Conservation (phyloP, 805 yeast genomes). For the Kazachstania africana region DNA sequence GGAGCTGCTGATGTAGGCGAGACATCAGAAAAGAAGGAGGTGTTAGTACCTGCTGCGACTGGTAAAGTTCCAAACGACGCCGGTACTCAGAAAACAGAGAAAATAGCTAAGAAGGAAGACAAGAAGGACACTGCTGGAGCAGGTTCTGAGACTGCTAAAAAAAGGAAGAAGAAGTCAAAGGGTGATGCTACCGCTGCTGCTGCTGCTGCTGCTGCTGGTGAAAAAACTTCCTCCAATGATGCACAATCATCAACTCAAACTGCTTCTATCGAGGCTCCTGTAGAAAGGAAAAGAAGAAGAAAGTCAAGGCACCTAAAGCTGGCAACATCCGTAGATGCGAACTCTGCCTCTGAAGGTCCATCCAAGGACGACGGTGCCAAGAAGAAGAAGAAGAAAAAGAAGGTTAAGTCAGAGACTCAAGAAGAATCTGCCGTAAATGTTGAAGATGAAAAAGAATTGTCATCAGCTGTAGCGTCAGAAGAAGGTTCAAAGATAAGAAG, state of each 20-base stretch:
- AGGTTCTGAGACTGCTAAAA: not conserved
- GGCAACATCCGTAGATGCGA: not conserved
- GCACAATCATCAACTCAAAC: not conserved
- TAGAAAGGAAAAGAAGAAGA: slow-evolving; percentile 1
- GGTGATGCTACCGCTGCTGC: not conserved
- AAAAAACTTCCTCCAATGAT: not conserved
- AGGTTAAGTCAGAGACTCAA: not conserved
- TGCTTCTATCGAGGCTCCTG: not conserved
- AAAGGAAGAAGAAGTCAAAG: not conserved
- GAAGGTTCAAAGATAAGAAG: slow-evolving; percentile 4
- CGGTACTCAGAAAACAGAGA: not conserved
- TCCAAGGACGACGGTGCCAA: not conserved
- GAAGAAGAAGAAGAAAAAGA: not conserved
- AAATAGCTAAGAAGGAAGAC: slow-evolving; percentile 1
- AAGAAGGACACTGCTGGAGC: slow-evolving; percentile 1
- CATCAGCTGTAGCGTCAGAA: too few relatives aligned
- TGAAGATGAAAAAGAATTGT: slow-evolving; percentile 1
- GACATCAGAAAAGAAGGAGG: too few relatives aligned
- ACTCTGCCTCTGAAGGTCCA: not conserved
- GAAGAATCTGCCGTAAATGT: not conserved
- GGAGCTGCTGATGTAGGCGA: too few relatives aligned
- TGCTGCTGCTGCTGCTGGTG: not conserved
- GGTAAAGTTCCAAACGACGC: not conserved
- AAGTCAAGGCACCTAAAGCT: slow-evolving; percentile 1
- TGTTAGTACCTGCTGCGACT: not conserved